Conservation (phyloP, 2,329 filamentous ascomycete genomes). For the Neofusicoccum cordaticola region DNA sequence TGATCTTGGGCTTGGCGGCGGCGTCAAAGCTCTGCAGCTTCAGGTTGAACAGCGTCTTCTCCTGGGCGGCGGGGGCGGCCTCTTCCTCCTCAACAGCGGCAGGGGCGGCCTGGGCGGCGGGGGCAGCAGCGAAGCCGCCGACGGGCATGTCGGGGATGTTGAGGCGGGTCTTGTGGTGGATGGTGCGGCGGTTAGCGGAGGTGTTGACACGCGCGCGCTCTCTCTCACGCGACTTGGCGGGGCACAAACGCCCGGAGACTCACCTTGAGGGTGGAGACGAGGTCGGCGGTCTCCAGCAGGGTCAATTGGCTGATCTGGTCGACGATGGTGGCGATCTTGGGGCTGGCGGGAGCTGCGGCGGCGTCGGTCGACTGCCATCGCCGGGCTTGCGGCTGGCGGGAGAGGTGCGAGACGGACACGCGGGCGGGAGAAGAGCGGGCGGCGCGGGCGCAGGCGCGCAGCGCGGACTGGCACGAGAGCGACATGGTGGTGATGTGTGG, state of each 20-base stretch:
- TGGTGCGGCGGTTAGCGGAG: constrained; percentile 2
- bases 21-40: constrained; percentile 91
- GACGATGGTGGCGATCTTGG: constrained; percentile 92
- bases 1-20: constrained; percentile 92
- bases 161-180: constrained; percentile 69
- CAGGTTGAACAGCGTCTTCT: constrained; percentile 96
- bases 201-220: constrained; percentile 10
- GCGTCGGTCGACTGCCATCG: constrained; percentile 88
- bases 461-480: constrained; percentile 42
- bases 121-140: constrained; percentile 78
- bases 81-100: constrained; percentile 74
- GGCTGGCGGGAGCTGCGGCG: constrained; percentile 61
- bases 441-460: constrained; percentile 44
- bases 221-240: not conserved
- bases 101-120: constrained; percentile 57
- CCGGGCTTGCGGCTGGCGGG: constrained; percentile 50
- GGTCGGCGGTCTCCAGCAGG: constrained; percentile 91
- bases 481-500: constrained; percentile 38
- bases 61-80: constrained; percentile 80
- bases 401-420: constrained; percentile 30
- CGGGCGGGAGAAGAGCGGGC: constrained; percentile 28
- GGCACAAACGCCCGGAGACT: constrained; percentile 11
- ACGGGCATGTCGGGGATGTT: constrained; percentile 98
- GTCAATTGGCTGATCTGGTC: constrained; percentile 99
- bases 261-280: constrained; percentile 95